A percentile compares a stretch with the other conserved stretches of the same genome.
Evolutionary conservation across 306 rosid species (phyloP).

Genomic region (Dicorynia guianensis): DNA sequence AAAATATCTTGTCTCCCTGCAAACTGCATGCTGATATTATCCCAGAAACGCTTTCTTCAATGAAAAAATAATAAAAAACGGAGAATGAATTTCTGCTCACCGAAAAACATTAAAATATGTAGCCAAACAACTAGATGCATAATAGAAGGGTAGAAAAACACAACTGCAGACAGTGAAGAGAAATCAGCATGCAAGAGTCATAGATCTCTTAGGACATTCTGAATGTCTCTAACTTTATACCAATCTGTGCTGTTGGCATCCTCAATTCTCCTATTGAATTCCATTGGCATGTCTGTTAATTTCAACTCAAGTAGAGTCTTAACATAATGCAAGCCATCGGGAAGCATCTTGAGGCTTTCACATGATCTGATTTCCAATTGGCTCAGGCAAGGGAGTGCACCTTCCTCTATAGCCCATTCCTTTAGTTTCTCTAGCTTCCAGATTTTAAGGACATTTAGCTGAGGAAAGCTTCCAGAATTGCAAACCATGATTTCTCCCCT

Average conservation of each 20-base stretch:
- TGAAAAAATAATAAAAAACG: too few relatives aligned
- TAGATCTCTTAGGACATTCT: not conserved
- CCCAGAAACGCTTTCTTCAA: too few relatives aligned
- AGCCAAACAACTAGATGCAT: not conserved
- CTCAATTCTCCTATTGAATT: not conserved
- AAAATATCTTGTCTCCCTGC: too few relatives aligned
- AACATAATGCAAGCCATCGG: conserved; percentile 38
- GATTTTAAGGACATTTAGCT: conserved; percentile 39
- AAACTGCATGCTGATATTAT: too few relatives aligned
- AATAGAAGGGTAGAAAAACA: too few relatives aligned
- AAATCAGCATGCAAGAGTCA: not conserved
- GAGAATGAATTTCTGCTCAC: too few relatives aligned
- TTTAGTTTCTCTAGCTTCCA: conserved; percentile 43
- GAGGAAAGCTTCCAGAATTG: conserved; percentile 35
- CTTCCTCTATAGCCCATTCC: conserved; percentile 21
- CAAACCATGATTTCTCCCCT: conserved; percentile 24
- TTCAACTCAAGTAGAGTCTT: conserved; percentile 45
- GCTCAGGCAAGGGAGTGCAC: conserved; percentile 46
- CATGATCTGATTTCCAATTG: conserved; percentile 53
- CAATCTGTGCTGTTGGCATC: not conserved
- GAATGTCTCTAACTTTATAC: not conserved
- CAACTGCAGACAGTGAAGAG: not conserved
- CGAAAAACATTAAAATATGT: not conserved
- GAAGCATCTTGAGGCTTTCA: conserved; percentile 21
- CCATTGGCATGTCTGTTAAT: conserved; percentile 42